Evolutionary conservation across 208 protist species (phyloP).

Genomic region (Leptomonas pyrrhocoris): DNA sequence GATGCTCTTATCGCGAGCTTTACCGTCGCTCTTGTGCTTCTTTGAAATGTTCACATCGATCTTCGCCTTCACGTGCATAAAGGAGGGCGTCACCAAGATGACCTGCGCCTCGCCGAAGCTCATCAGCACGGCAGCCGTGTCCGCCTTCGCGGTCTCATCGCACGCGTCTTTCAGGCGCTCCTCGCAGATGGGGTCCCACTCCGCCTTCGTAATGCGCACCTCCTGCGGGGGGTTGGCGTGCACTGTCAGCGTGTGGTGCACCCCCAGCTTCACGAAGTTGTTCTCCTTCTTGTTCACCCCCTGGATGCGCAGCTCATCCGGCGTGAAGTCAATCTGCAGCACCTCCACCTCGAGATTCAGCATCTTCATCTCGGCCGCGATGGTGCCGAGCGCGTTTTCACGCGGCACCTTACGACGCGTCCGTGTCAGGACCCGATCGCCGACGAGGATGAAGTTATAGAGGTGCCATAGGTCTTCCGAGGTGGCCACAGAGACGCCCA

Average conservation of each 20-base stretch:
- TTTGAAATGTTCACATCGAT: constrained; percentile 89
- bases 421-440: constrained; percentile 75
- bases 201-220: constrained; percentile 91
- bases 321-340: constrained; percentile 66
- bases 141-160: constrained; percentile 68
- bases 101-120: constrained; percentile 93
- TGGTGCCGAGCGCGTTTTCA: constrained; percentile 56
- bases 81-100: constrained; percentile 91
- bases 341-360: constrained; percentile 64
- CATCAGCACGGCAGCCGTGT: constrained; percentile 96
- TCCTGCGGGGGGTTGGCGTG: constrained; percentile 85
- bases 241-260: constrained; percentile 94
- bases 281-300: constrained; percentile 91
- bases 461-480: constrained; percentile 97
- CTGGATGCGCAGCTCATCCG: constrained; percentile 79
- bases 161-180: constrained; percentile 76
- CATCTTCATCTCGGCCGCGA: constrained; percentile 60
- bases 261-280: constrained; percentile 90
- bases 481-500: constrained; percentile 85
- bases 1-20: constrained; percentile 88
- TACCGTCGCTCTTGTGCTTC: constrained; percentile 84
- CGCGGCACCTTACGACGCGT: constrained; percentile 80
- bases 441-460: constrained; percentile 95
- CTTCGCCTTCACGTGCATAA: constrained; percentile 92
- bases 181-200: constrained; percentile 88